Base-by-base conservation (phyloP, 768 basidiomycete genomes). In the Tylopilus intermedius region DNA sequence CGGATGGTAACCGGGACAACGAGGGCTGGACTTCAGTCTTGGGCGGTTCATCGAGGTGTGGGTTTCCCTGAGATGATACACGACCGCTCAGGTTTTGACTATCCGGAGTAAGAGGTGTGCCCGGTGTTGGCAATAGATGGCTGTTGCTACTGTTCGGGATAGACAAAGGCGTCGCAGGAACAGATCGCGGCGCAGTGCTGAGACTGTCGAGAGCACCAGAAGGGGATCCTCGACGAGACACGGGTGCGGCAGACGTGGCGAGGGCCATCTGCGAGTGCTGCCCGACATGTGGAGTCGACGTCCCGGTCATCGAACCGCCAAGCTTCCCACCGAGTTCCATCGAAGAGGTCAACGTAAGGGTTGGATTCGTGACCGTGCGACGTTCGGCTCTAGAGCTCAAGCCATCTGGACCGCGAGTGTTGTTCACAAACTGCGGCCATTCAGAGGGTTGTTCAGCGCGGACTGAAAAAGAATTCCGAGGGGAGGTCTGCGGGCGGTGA, bases 371-470 rank as follows among this genome's bases (percentile, higher is more conserved):
- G 38, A 86, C 85, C 27, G 74, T 81, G 33, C 88, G 84, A 56
- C 88, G 79, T 50, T 88, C 86, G 29, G 72, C 61, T 50, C 85
- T 79, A 39, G 76, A 73, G 40, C 71, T 64, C 30, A 81, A 59
- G 11, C 76, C 74, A 35, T 90, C 89, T 32, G 82, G 81, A 27
- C 75, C 79, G 61, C 86, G 82, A 41, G 77, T 66, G 44, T 77
- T 76, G 26, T 79, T 80, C 43, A 81, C 75, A 71, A 93, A 96
- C 67, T 93, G 91, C 30, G 94, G 90, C 94, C 94, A 97, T 67
- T 96, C 94, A 1, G 92, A 92, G 8, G 89, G 77, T 67, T 84
- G 87, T 64, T 86, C 85, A 32, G 80, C 76, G 41, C 84, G 82
- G 55, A 72, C 69, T 29, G 75, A 65, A 54, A 82, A 82, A 45